Conservation (phyloP, 768 basidiomycete genomes). For the Mycena pura region DNA sequence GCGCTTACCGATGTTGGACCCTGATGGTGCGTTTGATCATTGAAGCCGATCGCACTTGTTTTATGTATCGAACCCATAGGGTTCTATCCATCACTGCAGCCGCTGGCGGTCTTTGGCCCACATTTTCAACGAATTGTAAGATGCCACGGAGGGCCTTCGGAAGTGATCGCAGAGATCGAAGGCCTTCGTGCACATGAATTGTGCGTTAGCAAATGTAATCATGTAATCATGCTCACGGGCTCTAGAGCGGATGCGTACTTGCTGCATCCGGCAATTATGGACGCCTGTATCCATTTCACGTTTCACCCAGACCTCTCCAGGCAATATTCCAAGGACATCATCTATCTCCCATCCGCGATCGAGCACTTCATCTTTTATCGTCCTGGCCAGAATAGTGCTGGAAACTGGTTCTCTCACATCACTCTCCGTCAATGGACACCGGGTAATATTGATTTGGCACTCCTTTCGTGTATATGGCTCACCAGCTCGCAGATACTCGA, state of each 20-base stretch:
- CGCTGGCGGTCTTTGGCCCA: constrained; percentile 2
- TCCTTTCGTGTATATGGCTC: not conserved
- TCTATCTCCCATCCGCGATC: constrained; percentile 6
- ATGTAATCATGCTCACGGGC: not conserved
- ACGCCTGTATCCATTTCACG: not conserved
- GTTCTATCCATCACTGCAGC: constrained; percentile 11
- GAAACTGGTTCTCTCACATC: constrained; percentile 13
- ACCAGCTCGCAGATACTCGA: not conserved
- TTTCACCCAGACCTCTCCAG: constrained; percentile 7
- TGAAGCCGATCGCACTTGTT: too few species aligned
- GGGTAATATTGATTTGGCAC: not conserved
- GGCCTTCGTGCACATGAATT: not conserved
- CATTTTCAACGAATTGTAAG: not conserved
- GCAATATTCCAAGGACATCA: not conserved
- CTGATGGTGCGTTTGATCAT: not conserved
- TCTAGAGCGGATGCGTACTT: not conserved
- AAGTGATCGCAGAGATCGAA: constrained; percentile 3
- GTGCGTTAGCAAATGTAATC: not conserved
- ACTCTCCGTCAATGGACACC: not conserved
- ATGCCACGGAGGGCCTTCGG: constrained; percentile 7
- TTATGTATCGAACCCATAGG: not conserved
- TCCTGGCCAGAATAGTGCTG: not conserved
- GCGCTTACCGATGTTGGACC: not conserved
- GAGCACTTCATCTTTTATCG: constrained; percentile 6
- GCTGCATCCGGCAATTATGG: not conserved